Conservation (phyloP, 139 green algal genomes). For the Nannochloris sp. region DNA sequence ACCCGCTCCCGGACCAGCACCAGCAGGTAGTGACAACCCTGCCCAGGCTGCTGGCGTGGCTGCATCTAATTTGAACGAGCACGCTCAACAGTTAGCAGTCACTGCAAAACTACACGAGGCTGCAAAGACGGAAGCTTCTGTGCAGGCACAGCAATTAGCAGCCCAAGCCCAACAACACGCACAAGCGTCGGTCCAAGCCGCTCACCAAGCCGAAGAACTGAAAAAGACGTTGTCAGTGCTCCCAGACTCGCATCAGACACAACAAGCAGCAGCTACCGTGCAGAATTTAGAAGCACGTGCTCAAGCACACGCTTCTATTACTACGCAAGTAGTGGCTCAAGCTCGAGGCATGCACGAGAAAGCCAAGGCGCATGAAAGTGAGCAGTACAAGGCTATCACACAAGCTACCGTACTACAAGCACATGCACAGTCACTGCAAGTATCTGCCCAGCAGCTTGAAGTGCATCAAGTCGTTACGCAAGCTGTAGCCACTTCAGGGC, state of each 20-base stretch:
- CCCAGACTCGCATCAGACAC: constrained; percentile 12
- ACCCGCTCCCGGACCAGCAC: neutral
- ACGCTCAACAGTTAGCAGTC: constrained; percentile 32
- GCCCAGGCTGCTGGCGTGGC: constrained; percentile 1
- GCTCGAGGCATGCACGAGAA: constrained; percentile 30
- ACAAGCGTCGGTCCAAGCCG: constrained; percentile 33
- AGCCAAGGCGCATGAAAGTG: constrained; percentile 49
- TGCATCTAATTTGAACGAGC: constrained; percentile 36
- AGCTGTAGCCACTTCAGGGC: neutral
- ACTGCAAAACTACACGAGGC: constrained; percentile 17
- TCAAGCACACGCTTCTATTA: constrained; percentile 24
- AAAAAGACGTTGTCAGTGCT: constrained; percentile 30
- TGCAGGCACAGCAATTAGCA: constrained; percentile 26
- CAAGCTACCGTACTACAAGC: constrained; percentile 30
- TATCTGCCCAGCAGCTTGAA: constrained; percentile 11
- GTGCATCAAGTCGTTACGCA: neutral
- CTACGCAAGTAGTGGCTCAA: constrained; percentile 18
- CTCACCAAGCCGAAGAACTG: constrained; percentile 28
- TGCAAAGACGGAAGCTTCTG: constrained; percentile 20
- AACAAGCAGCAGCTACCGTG: constrained; percentile 21
- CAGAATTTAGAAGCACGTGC: constrained; percentile 14
- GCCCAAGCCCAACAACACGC: constrained; percentile 50
- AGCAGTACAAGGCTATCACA: constrained; percentile 26
- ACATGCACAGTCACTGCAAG: constrained; percentile 30
- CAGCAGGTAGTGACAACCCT: no score